Conservation (phyloP, 768 basidiomycete genomes). For the Crucibulum laeve region DNA sequence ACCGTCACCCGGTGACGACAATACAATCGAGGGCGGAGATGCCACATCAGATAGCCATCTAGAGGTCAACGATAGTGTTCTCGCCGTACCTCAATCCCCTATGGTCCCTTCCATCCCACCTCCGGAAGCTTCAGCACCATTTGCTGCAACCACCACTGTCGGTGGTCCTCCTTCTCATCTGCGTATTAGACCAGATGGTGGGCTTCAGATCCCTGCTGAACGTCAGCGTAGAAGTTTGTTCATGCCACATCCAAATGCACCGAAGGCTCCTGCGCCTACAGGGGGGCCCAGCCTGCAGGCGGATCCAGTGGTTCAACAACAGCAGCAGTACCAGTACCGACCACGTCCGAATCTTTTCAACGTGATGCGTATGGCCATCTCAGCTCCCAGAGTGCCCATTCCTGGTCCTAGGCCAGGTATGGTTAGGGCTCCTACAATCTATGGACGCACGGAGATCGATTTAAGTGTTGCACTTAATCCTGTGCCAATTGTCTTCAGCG, state of each 20-base stretch:
- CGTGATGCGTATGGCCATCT: slow-evolving; percentile 25
- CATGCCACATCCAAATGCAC: slow-evolving; percentile 42
- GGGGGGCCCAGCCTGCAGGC: slow-evolving; percentile 10
- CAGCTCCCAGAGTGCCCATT: slow-evolving; percentile 4
- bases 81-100: slow-evolving; percentile 9
- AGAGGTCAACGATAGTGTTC: too few relatives aligned
- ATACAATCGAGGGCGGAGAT: slow-evolving; percentile 1
- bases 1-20: slow-evolving; percentile 14
- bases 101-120: slow-evolving; percentile 14
- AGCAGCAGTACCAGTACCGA: slow-evolving; percentile 4
- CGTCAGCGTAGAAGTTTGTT: slow-evolving; percentile 34
- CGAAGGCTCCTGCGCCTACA: slow-evolving; percentile 29
- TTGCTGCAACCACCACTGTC: slow-evolving; percentile 8
- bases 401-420: neutral
- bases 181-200: slow-evolving; percentile 23
- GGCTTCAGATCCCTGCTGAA: slow-evolving; percentile 14
- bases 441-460: slow-evolving; percentile 52
- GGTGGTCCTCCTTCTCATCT: slow-evolving; percentile 25
- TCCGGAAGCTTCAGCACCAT: neutral
- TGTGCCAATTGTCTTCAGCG: slow-evolving; percentile 56
- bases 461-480: slow-evolving; percentile 46
- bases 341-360: slow-evolving; percentile 10
- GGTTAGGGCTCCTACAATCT: slow-evolving; percentile 48
- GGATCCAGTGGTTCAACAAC: slow-evolving; percentile 5
- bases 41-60: neutral